phyloP scores from a whole-genome alignment of 805 yeast species.

The Torulaspora quercuum region DNA sequence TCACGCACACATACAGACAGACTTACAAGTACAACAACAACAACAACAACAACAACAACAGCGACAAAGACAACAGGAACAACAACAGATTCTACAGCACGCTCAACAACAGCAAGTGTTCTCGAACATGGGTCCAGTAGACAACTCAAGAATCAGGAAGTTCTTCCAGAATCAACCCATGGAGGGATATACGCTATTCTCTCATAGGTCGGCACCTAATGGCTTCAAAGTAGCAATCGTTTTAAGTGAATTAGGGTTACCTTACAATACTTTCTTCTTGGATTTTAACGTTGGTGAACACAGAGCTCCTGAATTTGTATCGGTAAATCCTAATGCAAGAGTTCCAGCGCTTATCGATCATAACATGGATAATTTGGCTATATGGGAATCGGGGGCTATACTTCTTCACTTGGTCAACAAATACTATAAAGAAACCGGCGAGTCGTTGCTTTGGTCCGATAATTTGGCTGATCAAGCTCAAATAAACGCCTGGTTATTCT shows the following conservation, averaged over 20 bases:
- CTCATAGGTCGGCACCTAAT: conserved; percentile 88
- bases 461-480: conserved; percentile 77
- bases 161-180: conserved; percentile 74
- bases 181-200: conserved; percentile 79
- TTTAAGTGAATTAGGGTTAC: conserved; percentile 74
- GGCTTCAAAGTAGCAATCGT: conserved; percentile 95
- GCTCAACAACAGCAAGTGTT: conserved; percentile 24
- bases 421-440: conserved; percentile 57
- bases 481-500: conserved; percentile 84
- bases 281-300: conserved; percentile 90
- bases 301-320: conserved; percentile 86
- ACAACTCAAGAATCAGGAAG: conserved; percentile 57
- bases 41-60: conserved; percentile 19
- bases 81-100: conserved; percentile 21
- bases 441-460: conserved; percentile 72
- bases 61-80: conserved; percentile 20
- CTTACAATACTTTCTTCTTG: conserved; percentile 74
- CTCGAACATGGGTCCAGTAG: conserved; percentile 34
- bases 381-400: conserved; percentile 96
- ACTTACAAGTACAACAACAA: conserved; percentile 25
- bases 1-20: conserved; percentile 13
- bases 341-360: conserved; percentile 95
- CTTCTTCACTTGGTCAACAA: conserved; percentile 75
- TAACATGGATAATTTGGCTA: conserved; percentile 67
- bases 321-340: conserved; percentile 93